Conservation (phyloP, 2,329 filamentous ascomycete genomes). For the Apiospora pterosperma region DNA sequence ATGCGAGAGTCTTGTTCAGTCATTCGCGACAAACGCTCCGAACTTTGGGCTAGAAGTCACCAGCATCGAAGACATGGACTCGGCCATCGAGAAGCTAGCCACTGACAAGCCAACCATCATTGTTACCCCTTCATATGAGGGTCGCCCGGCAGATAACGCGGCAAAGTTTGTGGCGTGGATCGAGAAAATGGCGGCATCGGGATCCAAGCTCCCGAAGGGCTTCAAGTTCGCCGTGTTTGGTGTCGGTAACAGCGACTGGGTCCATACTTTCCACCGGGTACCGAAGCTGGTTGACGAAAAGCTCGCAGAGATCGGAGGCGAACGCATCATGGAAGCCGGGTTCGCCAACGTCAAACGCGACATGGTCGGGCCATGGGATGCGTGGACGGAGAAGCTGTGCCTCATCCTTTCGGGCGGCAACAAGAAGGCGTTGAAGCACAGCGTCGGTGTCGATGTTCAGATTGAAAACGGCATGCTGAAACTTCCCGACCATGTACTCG, state of each 20-base stretch:
- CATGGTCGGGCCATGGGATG: too few species aligned
- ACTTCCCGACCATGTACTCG: too few species aligned
- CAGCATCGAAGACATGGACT: slow-evolving; percentile 38
- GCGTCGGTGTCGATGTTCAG: too few species aligned
- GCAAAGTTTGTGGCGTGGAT: slow-evolving; percentile 53
- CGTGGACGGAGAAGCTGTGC: too few species aligned
- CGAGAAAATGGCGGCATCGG: slow-evolving; percentile 17
- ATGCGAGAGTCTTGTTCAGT: slow-evolving; percentile 65
- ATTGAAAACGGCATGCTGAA: too few species aligned
- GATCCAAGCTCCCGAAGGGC: slow-evolving; percentile 10
- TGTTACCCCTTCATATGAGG: slow-evolving; percentile 55
- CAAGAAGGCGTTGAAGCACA: too few species aligned
- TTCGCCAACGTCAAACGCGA: too few species aligned
- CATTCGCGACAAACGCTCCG: slow-evolving; percentile 46
- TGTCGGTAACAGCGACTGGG: slow-evolving; percentile 48
- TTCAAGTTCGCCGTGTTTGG: slow-evolving; percentile 51
- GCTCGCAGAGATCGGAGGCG: slow-evolving; percentile 44
- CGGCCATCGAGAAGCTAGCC: slow-evolving; percentile 46
- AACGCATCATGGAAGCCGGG: slow-evolving; percentile 9
- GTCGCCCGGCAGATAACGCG: slow-evolving; percentile 54
- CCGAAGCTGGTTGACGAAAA: slow-evolving; percentile 55
- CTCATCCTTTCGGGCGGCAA: too few species aligned
- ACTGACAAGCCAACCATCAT: slow-evolving; percentile 48
- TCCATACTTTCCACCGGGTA: slow-evolving; percentile 52
- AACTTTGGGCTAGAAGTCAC: slow-evolving; percentile 37